Evolutionary conservation across 768 basidiomycete genomes (phyloP).

Genomic region (Pulveroboletus sp.): DNA sequence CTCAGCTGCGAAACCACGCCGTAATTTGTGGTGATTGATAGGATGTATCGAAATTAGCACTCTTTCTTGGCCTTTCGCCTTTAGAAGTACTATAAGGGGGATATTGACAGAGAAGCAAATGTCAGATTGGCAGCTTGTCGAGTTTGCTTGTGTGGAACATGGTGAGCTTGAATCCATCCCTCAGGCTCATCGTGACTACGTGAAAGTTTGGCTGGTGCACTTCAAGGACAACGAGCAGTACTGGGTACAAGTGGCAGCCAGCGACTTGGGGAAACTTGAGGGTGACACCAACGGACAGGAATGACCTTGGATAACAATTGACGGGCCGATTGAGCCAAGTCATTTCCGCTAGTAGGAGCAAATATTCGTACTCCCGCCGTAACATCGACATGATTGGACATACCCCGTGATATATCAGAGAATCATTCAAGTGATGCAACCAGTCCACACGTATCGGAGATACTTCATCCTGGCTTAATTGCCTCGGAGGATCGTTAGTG

Average conservation of each 20-base stretch:
- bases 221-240: too few species aligned
- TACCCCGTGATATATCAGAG: neutral
- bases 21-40: slow-evolving; percentile 17
- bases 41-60: slow-evolving; percentile 10
- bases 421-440: neutral
- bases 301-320: too few species aligned
- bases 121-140: too few species aligned
- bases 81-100: neutral
- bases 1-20: neutral
- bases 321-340: neutral
- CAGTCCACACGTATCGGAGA: too few species aligned
- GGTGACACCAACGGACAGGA: too few species aligned
- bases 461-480: too few species aligned
- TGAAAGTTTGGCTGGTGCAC: too few species aligned
- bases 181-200: too few species aligned
- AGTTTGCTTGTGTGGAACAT: slow-evolving; percentile 1
- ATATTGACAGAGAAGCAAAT: neutral
- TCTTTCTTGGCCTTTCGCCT: neutral
- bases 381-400: neutral
- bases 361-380: neutral
- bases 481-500: too few species aligned
- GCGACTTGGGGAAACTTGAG: too few species aligned
- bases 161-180: neutral
- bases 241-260: neutral
- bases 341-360: neutral